phyloP scores from a whole-genome alignment of 176 grass and related monocot species.

The Aegilops longissima region DNA sequence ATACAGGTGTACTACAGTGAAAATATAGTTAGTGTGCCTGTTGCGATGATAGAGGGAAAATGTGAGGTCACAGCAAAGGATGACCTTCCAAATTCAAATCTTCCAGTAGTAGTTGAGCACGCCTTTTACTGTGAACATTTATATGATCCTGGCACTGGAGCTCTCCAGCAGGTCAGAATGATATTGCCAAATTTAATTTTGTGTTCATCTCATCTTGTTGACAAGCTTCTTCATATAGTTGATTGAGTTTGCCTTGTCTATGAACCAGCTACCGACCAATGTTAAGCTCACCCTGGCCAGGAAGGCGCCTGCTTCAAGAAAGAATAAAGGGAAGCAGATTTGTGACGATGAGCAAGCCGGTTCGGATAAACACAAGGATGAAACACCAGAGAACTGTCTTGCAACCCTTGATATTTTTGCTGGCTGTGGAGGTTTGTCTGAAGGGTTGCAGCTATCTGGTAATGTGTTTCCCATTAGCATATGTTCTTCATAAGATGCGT shows the following conservation, averaged over 20 bases:
- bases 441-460: constrained; percentile 64
- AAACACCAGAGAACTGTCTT: constrained; percentile 40
- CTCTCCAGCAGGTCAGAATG: no score
- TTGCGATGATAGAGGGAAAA: no score
- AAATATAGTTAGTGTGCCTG: no score
- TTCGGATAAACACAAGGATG: constrained; percentile 40
- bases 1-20: no score
- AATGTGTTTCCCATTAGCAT: constrained; percentile 25
- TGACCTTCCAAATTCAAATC: no score
- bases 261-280: constrained; percentile 42
- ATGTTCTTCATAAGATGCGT: neutral
- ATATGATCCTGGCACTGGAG: no score
- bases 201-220: neutral
- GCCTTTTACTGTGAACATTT: no score
- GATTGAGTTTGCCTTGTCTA: neutral
- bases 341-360: constrained; percentile 30
- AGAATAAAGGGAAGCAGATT: constrained; percentile 72
- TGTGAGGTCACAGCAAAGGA: no score
- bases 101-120: no score
- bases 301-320: constrained; percentile 35
- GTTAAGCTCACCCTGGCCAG: constrained; percentile 35
- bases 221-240: neutral
- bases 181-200: no score
- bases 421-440: constrained; percentile 77
- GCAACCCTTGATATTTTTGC: constrained; percentile 75